A percentile compares a stretch with the other conserved stretches of the same genome.
phyloP scores from a whole-genome alignment of 2,329 filamentous ascomycete species.

The Stenocarpella maydis region DNA sequence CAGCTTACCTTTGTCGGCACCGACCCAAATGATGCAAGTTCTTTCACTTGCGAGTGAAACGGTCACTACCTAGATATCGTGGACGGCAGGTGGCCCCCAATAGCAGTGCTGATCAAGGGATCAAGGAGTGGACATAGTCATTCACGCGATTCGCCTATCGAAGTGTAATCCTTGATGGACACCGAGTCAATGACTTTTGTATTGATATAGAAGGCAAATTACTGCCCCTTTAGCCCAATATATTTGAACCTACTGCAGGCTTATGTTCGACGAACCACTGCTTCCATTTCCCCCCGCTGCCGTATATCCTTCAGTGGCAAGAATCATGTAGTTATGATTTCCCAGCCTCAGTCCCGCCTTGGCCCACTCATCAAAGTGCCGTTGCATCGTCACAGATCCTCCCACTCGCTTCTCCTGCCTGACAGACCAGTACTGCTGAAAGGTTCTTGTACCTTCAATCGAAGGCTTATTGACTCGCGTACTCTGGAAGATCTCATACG shows the following conservation, averaged over 20 bases:
- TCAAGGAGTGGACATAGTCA: too few relatives aligned
- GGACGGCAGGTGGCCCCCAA: too few relatives aligned
- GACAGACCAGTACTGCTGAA: constrained; percentile 61
- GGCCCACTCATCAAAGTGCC: constrained; percentile 64
- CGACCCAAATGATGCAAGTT: constrained; percentile 5
- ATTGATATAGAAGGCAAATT: background rate
- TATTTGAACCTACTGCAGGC: background rate
- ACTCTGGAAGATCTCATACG: constrained; percentile 60
- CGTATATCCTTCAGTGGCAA: constrained; percentile 48
- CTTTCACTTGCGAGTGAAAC: constrained; percentile 13
- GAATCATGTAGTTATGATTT: constrained; percentile 60
- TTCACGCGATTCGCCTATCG: too few relatives aligned
- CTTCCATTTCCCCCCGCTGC: constrained; percentile 49
- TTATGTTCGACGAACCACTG: constrained; percentile 41
- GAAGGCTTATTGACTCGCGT: constrained; percentile 60
- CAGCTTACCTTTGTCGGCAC: constrained; percentile 14
- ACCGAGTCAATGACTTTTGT: too few relatives aligned
- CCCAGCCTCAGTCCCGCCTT: constrained; percentile 58
- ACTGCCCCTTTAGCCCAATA: too few relatives aligned
- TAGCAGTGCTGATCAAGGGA: too few relatives aligned
- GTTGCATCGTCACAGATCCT: constrained; percentile 60
- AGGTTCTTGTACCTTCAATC: constrained; percentile 62
- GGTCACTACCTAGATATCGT: too few relatives aligned
- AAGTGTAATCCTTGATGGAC: too few relatives aligned
- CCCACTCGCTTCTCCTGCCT: constrained; percentile 58